Evolutionary conservation across 495 filamentous ascomycete species (phyloP).

Genomic region (Entonaema liquescens): DNA sequence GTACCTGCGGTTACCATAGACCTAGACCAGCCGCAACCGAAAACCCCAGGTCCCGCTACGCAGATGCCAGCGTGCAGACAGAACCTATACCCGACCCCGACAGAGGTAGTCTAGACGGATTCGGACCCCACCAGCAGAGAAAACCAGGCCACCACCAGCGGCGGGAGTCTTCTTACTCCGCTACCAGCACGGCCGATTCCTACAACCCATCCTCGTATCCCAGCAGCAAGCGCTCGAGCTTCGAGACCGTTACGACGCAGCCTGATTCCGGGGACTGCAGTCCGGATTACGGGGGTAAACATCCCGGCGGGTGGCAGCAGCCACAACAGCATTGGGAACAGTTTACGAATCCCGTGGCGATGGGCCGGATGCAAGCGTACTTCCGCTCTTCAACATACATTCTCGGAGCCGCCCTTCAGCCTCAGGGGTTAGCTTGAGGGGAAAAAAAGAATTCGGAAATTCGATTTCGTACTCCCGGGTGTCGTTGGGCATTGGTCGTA

Average conservation of each 20-base stretch:
- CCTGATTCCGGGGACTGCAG: constrained; percentile 31
- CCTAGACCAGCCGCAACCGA: background rate
- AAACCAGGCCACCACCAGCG: constrained; percentile 9
- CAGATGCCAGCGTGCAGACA: constrained; percentile 40
- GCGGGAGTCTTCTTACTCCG: constrained; percentile 34
- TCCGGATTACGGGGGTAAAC: constrained; percentile 1
- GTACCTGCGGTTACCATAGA: constrained; percentile 20
- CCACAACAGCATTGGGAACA: constrained; percentile 16
- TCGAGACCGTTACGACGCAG: constrained; percentile 39
- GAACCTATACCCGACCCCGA: constrained; percentile 24
- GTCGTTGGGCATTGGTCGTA: background rate
- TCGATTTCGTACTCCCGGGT: background rate
- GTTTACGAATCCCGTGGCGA: constrained; percentile 32
- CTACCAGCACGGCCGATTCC: constrained; percentile 14
- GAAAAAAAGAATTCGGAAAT: background rate
- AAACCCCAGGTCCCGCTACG: constrained; percentile 27
- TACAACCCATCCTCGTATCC: constrained; percentile 20
- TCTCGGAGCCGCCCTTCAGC: constrained; percentile 36
- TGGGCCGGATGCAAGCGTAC: constrained; percentile 47
- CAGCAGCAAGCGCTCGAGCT: constrained; percentile 36
- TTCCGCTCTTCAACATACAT: constrained; percentile 42
- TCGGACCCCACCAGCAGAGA: background rate
- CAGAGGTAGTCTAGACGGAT: background rate
- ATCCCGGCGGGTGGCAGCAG: constrained; percentile 1
- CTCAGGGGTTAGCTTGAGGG: constrained; percentile 16